Evolutionary conservation across 1,284 basidiomycete genomes (phyloP), one percentile per base, ranked within the genome.

Genomic region (Microbotryum saponariae): DNA sequence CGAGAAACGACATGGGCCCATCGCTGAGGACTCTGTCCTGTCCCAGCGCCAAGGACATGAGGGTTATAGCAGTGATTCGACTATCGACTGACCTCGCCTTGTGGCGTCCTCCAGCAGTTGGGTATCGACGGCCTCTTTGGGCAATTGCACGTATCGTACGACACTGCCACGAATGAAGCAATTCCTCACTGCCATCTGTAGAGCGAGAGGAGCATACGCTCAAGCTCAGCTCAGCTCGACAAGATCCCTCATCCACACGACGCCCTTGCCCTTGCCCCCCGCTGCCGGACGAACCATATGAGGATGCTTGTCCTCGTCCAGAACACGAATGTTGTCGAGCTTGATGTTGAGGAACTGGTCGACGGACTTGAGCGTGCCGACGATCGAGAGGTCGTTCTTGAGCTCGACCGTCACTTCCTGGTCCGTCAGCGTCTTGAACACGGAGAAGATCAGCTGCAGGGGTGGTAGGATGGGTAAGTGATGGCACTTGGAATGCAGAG

Each of bases 291-390:
- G 65, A 64, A 92, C 96, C 92, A 98, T 96, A 76, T 99, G 96
- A 25, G 96, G 96, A 77, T 97, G 91, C 70, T 89, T 81, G 57
- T 87, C 86, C 73, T 93, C 89, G 75, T 97, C 92, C 47, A 91
- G 81, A 6, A 98, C 91, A 69, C 85, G 87, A 74, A 99, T 97
- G 64, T 87, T 86, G 73, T 98, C 96, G 63, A 98, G 79, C 60
- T 94, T 85, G 76, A 98, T 97, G 77, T 99, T 98, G 71, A 99
- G 79, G 77, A 97, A 99, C 91, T 98, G 96, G 80, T 97, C 94
- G 53, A 98, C 94, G 56, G 91, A 94, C 81, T 96, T 97, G 71
- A 99, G 79, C 25, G 91, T 89, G 4, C 96, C 96, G 16, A 90
- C 91, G 75, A 98, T 94, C 21, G 89, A 92, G 58, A 98, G 85